Conservation (phyloP, 345 rosid genomes). For the Salix arbutifolia region DNA sequence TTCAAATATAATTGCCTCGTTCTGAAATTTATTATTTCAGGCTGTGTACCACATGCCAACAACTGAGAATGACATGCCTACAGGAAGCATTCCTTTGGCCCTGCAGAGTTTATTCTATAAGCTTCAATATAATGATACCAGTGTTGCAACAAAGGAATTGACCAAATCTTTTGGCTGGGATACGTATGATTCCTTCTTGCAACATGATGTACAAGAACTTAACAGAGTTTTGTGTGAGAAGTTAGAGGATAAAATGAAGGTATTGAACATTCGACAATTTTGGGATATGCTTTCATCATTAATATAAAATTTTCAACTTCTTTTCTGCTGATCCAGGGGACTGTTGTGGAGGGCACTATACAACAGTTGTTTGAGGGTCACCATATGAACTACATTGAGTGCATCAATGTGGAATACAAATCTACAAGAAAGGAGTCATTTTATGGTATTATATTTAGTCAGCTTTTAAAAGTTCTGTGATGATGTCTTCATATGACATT, state of each 20-base stretch:
- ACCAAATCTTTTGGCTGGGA: conserved; percentile 99
- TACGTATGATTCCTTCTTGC: conserved; percentile 95
- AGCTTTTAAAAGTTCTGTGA: not conserved
- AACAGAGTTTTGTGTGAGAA: conserved; percentile 91
- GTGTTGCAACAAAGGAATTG: conserved; percentile 93
- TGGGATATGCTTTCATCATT: not conserved
- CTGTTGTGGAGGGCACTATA: conserved; percentile 97
- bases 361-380: conserved; percentile 97
- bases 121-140: conserved; percentile 87
- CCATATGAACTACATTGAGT: conserved; percentile 88
- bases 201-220: conserved; percentile 97
- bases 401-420: conserved; percentile 91
- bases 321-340: conserved; percentile 48
- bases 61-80: conserved; percentile 83
- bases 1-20: not conserved
- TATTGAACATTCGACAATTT: not conserved
- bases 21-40: conserved; percentile 35
- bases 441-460: conserved; percentile 56
- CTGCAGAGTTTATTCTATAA: conserved; percentile 96
- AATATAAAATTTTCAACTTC: conserved; percentile 4
- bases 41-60: conserved; percentile 99
- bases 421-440: conserved; percentile 95
- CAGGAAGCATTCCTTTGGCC: conserved; percentile 94
- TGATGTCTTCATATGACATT: not conserved
- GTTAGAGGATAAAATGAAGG: conserved; percentile 99